phyloP scores from a whole-genome alignment of 2,329 filamentous ascomycete genomes.

The Coleophoma crateriformis region DNA sequence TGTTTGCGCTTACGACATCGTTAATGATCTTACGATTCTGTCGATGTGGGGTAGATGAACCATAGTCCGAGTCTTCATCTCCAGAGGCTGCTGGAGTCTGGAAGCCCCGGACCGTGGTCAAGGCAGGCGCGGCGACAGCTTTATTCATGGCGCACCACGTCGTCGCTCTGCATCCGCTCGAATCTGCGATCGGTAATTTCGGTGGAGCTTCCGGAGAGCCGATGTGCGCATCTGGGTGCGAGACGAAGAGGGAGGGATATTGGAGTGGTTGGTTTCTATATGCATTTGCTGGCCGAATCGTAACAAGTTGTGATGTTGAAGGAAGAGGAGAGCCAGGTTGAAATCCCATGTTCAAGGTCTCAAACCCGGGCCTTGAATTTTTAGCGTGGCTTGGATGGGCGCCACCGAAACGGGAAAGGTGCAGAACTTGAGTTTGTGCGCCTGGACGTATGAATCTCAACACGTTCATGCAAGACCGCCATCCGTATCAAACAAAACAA shows the following conservation, averaged over 20 bases:
- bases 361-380: too few species aligned
- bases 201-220: conserved; percentile 24
- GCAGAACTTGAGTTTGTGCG: too few species aligned
- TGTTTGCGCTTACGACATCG: conserved; percentile 47
- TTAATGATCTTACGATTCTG: conserved; percentile 25
- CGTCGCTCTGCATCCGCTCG: conserved; percentile 27
- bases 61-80: conserved; percentile 49
- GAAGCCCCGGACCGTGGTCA: conserved; percentile 26
- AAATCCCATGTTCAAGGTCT: too few species aligned
- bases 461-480: too few species aligned
- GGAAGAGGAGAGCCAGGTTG: conserved; percentile 1
- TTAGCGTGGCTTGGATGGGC: too few species aligned
- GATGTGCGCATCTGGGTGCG: conserved; percentile 24
- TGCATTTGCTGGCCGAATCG: conserved; percentile 23
- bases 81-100: conserved; percentile 37
- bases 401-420: too few species aligned
- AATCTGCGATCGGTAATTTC: conserved; percentile 27
- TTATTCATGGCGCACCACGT: conserved; percentile 28
- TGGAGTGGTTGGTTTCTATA: conserved; percentile 21
- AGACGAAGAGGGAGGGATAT: conserved; percentile 10
- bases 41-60: conserved; percentile 30
- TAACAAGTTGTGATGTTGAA: conserved; percentile 13
- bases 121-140: conserved; percentile 14
- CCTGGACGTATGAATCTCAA: too few species aligned
- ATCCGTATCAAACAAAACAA: too few species aligned